These are phyloP conservation scores for Neurospora sp. DNA, from an alignment of 495 filamentous ascomycete genomes.

Conservation along the genomic window DNA sequence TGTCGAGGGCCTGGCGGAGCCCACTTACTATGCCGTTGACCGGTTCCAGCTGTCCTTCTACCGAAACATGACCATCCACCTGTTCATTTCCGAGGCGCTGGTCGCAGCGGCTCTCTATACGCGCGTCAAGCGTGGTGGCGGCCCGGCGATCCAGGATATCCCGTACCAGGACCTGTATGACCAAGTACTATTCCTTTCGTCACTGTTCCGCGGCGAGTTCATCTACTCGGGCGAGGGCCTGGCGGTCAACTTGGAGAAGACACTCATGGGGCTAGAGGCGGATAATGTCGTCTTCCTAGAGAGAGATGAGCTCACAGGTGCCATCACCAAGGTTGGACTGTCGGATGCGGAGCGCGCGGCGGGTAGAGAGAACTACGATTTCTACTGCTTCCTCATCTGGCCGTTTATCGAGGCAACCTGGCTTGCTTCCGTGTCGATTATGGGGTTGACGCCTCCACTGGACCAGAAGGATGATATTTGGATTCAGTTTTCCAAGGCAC, in stretches of 20 bases:
- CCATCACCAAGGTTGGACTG: conserved; percentile 59
- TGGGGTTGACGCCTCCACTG: conserved; percentile 70
- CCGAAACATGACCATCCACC: conserved; percentile 96
- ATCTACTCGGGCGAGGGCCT: conserved; percentile 88
- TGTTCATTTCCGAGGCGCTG: conserved; percentile 87
- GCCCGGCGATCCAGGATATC: conserved; percentile 68
- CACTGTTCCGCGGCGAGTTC: conserved; percentile 91
- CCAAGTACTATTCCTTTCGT: conserved; percentile 82
- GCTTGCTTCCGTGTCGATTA: conserved; percentile 78
- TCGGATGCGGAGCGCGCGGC: conserved; percentile 60
- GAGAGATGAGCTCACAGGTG: conserved; percentile 37
- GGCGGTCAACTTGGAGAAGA: conserved; percentile 64
- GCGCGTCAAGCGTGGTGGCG: conserved; percentile 78
- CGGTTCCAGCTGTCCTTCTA: conserved; percentile 96
- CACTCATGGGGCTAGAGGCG: conserved; percentile 61
- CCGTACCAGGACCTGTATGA: conserved; percentile 55
- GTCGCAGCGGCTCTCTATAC: conserved; percentile 86
- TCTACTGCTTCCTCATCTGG: conserved; percentile 98
- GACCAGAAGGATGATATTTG: conserved; percentile 53
- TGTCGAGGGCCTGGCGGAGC: conserved; percentile 68
- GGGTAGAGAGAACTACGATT: conserved; percentile 90
- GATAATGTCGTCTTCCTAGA: conserved; percentile 72
- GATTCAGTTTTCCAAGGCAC: conserved; percentile 67
- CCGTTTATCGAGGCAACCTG: conserved; percentile 91
- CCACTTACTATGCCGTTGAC: conserved; percentile 88